A percentile compares a stretch with the other conserved stretches of the same genome.
These are phyloP conservation scores for Mucor mucedo DNA, from an alignment of 371 early-diverging fungal species.

Conservation along the genomic window DNA sequence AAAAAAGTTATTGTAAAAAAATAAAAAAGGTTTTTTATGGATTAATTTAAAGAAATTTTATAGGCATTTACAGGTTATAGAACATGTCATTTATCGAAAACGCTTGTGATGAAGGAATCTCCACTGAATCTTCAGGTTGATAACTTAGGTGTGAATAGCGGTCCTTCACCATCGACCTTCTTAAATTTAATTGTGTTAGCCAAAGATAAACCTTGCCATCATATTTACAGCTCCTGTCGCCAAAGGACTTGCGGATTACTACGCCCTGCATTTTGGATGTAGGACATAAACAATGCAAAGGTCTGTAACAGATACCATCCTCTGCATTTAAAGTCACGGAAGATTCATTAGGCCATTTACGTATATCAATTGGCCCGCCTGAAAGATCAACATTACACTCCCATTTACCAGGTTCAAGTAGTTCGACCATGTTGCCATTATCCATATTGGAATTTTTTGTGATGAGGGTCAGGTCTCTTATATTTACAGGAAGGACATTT, in stretches of 20 bases:
- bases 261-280: not conserved
- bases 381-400: not conserved
- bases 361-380: conserved; percentile 21
- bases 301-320: conserved; percentile 16
- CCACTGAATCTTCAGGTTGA: not conserved
- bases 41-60: too few relatives aligned
- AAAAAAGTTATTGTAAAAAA: too few relatives aligned
- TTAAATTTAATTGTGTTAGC: not conserved
- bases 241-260: conserved; percentile 12
- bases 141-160: too few relatives aligned
- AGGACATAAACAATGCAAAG: conserved; percentile 8
- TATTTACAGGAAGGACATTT: not conserved
- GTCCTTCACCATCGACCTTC: not conserved
- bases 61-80: conserved; percentile 5
- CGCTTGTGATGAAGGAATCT: conserved; percentile 7
- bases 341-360: not conserved
- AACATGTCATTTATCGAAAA: conserved; percentile 17
- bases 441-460: not conserved
- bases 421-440: not conserved
- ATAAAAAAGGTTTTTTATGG: too few relatives aligned
- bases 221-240: conserved; percentile 1
- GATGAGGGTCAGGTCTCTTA: not conserved
- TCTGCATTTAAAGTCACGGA: conserved; percentile 5
- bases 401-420: conserved; percentile 12
- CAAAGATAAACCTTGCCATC: conserved; percentile 23